These are phyloP conservation scores for Hypoxylon fuscum DNA, from an alignment of 495 filamentous ascomycete genomes.

Conservation along the genomic window DNA sequence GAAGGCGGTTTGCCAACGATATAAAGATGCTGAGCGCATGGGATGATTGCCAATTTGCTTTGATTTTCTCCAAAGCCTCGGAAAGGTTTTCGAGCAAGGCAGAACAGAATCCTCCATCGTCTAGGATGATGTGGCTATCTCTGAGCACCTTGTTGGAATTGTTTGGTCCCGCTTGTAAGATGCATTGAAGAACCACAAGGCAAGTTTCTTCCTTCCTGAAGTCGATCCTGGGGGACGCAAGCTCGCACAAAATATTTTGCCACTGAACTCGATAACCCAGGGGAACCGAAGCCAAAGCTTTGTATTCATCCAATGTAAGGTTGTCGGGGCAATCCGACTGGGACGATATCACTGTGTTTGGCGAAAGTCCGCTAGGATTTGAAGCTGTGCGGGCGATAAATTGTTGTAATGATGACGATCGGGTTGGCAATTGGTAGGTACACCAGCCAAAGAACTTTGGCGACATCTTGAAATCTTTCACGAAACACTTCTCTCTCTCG, in stretches of 20 bases:
- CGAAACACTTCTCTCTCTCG: conserved; percentile 37
- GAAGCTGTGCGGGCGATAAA: conserved; percentile 49
- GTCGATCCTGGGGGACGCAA: conserved; percentile 56
- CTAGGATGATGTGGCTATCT: conserved; percentile 29
- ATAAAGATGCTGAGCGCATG: conserved; percentile 52
- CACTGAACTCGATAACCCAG: conserved; percentile 61
- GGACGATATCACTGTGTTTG: conserved; percentile 56
- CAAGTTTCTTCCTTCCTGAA: conserved; percentile 57
- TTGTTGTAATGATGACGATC: conserved; percentile 37
- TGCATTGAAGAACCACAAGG: conserved; percentile 59
- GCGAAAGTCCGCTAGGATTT: conserved; percentile 42
- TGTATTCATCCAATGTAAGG: conserved; percentile 62
- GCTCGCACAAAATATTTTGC: conserved; percentile 63
- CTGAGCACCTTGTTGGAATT: conserved; percentile 12
- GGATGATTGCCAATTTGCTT: conserved; percentile 61
- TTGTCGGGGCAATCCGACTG: conserved; percentile 53
- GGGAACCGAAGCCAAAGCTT: conserved; percentile 57
- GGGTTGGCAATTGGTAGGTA: conserved; percentile 41
- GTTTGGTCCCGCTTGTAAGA: conserved; percentile 57
- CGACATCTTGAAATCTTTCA: conserved; percentile 25
- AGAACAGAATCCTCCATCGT: conserved; percentile 17
- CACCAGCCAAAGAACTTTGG: conserved; percentile 38
- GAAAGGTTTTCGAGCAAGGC: conserved; percentile 34
- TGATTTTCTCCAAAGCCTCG: conserved; percentile 40
- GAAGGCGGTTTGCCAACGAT: conserved; percentile 45